These are phyloP conservation scores for Cyberlindnera suaveolens DNA, from an alignment of 805 yeast species.

Conservation along the genomic window DNA sequence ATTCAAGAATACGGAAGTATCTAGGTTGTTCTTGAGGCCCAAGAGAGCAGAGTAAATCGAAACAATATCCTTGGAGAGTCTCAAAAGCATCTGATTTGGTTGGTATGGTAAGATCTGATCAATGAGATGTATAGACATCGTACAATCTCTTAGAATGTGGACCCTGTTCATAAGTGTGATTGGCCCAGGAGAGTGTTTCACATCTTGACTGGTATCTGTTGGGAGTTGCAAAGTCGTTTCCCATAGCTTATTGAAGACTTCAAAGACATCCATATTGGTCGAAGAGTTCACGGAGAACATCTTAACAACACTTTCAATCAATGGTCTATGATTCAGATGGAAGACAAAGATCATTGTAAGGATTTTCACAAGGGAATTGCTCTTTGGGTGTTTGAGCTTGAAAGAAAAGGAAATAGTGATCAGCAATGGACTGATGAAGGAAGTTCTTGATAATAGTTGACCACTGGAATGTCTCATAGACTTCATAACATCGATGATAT, in stretches of 20 bases:
- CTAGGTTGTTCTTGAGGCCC: background rate
- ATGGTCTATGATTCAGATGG: slow-evolving; percentile 6
- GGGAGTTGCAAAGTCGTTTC: slow-evolving; percentile 14
- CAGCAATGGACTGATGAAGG: slow-evolving; percentile 20
- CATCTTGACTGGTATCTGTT: background rate
- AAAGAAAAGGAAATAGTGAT: slow-evolving; percentile 20
- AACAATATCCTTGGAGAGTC: slow-evolving; percentile 8
- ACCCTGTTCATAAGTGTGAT: slow-evolving; percentile 16
- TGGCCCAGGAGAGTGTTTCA: slow-evolving; percentile 17
- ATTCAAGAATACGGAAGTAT: slow-evolving; percentile 1
- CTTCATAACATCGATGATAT: slow-evolving; percentile 11
- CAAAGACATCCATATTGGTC: slow-evolving; percentile 19
- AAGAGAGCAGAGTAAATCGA: slow-evolving; percentile 3
- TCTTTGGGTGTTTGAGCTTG: slow-evolving; percentile 11
- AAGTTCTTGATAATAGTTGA: slow-evolving; percentile 8
- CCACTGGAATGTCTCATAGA: slow-evolving; percentile 1
- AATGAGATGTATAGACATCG: slow-evolving; percentile 6
- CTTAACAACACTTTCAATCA: slow-evolving; percentile 10
- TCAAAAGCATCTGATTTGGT: slow-evolving; percentile 7
- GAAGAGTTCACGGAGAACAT: slow-evolving; percentile 10
- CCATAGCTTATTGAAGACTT: slow-evolving; percentile 23
- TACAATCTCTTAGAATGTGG: slow-evolving; percentile 1
- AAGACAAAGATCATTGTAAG: slow-evolving; percentile 12
- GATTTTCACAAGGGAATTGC: slow-evolving; percentile 11
- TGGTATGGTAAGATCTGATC: slow-evolving; percentile 15